phyloP scores from a whole-genome alignment of 495 filamentous ascomycete genomes.

The Aspergillus cavernicola region DNA sequence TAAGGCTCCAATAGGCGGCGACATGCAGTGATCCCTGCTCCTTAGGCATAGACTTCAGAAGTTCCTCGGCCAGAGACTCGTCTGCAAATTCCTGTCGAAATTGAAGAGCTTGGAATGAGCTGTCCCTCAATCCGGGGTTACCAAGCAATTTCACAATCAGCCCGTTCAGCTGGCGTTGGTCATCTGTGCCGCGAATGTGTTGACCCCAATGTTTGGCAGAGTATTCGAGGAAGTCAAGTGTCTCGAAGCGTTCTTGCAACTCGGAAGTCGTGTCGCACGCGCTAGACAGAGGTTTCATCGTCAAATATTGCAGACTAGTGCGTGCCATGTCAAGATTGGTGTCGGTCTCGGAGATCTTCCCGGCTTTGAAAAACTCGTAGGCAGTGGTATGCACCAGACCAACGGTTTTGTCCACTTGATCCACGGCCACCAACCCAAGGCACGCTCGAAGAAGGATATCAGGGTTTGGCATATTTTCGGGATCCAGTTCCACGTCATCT shows the following conservation, averaged over 20 bases:
- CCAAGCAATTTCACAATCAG: neutral
- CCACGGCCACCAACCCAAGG: constrained; percentile 21
- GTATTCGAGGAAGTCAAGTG: neutral
- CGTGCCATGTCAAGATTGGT: neutral
- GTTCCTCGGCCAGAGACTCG: neutral
- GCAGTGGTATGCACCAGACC: constrained; percentile 12
- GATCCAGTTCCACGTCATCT: constrained; percentile 5
- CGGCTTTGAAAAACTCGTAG: constrained; percentile 6
- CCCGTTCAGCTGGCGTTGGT: neutral
- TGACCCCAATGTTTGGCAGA: constrained; percentile 5
- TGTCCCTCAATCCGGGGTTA: neutral
- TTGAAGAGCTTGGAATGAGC: constrained; percentile 3
- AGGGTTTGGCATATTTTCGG: constrained; percentile 1
- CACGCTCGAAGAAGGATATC: constrained; percentile 12
- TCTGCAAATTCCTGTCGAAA: neutral
- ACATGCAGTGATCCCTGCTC: constrained; percentile 4
- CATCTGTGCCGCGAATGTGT: neutral
- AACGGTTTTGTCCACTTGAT: constrained; percentile 6
- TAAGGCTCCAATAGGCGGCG: constrained; percentile 8
- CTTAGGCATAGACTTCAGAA: neutral
- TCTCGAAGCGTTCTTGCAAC: neutral
- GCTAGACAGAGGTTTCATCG: neutral
- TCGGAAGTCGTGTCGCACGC: neutral
- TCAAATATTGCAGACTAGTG: neutral
- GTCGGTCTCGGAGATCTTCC: neutral